Base-by-base conservation (phyloP, 176 grass and related monocot species). In the Zoysia pacifica region DNA sequence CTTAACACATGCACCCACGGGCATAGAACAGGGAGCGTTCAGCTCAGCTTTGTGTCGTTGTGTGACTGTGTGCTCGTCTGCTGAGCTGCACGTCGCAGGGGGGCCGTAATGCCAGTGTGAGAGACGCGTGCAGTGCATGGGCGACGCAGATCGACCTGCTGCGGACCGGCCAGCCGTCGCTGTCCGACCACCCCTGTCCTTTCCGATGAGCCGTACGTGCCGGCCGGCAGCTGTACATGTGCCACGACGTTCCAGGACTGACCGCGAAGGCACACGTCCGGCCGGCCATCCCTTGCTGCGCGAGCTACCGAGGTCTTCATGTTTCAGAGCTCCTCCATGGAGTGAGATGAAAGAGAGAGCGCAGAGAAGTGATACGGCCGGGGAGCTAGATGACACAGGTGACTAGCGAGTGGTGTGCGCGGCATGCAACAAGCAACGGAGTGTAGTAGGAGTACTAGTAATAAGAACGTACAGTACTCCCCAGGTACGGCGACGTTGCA, bases 391-490 rank as follows among this genome's bases (percentile, higher is more conserved):
- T n/a, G 66, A 85, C 50, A 74, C 11, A 35, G 10, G 7, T 2
- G 8, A n/a, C 9, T 38, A 49, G 40, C 44, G 70, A 15, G 58
- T 55, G 66, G 58, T 50, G 55, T 40, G 20, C 15, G 5, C 53
- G 53, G 15, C 53, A 58, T 8, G 55, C 19, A 58, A 28, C 28
- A 28, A 28, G 28, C 28, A 28, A 28, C 28, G 28, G 28, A 28
- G 28, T 28, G 28, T 28, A 28, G 28, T 0, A 28, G 28, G 8
- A 47, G 45, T 6, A 6, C 6, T 6, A 78, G 28, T 50, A 76
- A 77, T 75, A 62, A n/a, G 75, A 6, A 76, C 72, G 65, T 67
- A 74, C 20, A 28, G 28, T 45, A 58, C 71, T 75, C 52, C 13
- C 48, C 20, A 28, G 0, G 28, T 28, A 28, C 28, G 28, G 0